Evolutionary conservation across 2,329 filamentous ascomycete genomes (phyloP), one percentile per base, ranked within the genome.

Genomic region (Penicillium sp.): DNA sequence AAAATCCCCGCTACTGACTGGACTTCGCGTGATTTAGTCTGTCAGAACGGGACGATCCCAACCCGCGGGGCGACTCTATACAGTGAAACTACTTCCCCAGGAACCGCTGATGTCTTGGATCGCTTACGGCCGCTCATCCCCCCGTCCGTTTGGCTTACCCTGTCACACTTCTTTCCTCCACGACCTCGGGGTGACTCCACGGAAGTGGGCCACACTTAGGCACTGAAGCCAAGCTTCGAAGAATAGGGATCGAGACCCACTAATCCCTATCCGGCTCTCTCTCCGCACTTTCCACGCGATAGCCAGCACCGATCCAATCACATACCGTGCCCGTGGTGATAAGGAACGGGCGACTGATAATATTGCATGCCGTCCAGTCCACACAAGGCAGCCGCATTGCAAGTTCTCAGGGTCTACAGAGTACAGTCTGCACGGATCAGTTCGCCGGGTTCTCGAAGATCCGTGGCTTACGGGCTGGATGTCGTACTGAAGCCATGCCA

Each of bases 211-310:
- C 18, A 11, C 38, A 40, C 38, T 16, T 10, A 13, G 13, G 14
- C 33, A 16, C n/a, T 9, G 9, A 39, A 50, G 54, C 54, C 50
- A 55, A 57, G 50, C 53, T 57, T 56, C 43, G 8, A 20, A 16
- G 10, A 40, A 18, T 11, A 13, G 10, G 28, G 25, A 39, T 51
- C 46, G 27, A 41, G 44, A 45, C 48, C 40, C 47, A 53, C 59
- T 60, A 52, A 35, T 22, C 56, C 48, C 39, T 28, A 59, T 54
- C 27, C 36, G 54, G 51, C 25, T 24, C 7, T 28, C 45, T 58
- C 59, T 61, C 59, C 59, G 59, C 57, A 62, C 53, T 61, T 50
- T 38, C 41, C 44, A 46, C 25, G 39, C 25, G 58, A 61, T 60
- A 58, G 48, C 30, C 40, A 35, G 55, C 53, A 14, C 50, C 16